phyloP scores from a whole-genome alignment of 1,139 yeast species.

The Blastobotrys ciferrii region DNA sequence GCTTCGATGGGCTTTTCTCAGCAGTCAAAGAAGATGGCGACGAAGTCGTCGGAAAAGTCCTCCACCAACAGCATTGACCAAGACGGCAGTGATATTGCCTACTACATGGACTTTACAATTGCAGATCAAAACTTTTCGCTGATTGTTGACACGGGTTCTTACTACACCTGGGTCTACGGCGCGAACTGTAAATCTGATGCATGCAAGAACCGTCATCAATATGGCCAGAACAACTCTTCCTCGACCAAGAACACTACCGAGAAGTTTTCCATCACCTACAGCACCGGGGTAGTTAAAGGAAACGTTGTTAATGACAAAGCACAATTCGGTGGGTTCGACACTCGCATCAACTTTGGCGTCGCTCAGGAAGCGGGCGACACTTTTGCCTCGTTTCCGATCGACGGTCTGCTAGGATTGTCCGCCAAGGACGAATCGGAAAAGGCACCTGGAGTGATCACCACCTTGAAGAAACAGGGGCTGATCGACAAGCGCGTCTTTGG shows the following conservation, averaged over 20 bases:
- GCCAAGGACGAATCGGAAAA: slow-evolving; percentile 31
- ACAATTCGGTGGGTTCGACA: slow-evolving; percentile 43
- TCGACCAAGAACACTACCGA: slow-evolving; percentile 27
- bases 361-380: slow-evolving; percentile 54
- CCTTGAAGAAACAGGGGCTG: slow-evolving; percentile 39
- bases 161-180: slow-evolving; percentile 63
- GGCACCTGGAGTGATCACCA: slow-evolving; percentile 43
- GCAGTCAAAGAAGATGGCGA: neutral
- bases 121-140: slow-evolving; percentile 45
- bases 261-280: slow-evolving; percentile 50
- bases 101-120: slow-evolving; percentile 29
- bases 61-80: slow-evolving; percentile 26
- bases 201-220: slow-evolving; percentile 43
- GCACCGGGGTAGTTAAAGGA: slow-evolving; percentile 58
- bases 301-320: slow-evolving; percentile 43
- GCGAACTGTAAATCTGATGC: slow-evolving; percentile 47
- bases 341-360: slow-evolving; percentile 52
- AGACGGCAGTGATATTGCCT: slow-evolving; percentile 34
- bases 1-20: neutral
- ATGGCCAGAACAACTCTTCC: slow-evolving; percentile 30
- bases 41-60: too few species aligned
- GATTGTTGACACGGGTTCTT: slow-evolving; percentile 64
- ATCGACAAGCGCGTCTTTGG: slow-evolving; percentile 43
- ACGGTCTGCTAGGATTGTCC: slow-evolving; percentile 64
- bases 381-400: slow-evolving; percentile 52